Evolutionary conservation across 257 asterid species (phyloP), one percentile per base, ranked within the genome.

Genomic region (Ilex aquifolium): DNA sequence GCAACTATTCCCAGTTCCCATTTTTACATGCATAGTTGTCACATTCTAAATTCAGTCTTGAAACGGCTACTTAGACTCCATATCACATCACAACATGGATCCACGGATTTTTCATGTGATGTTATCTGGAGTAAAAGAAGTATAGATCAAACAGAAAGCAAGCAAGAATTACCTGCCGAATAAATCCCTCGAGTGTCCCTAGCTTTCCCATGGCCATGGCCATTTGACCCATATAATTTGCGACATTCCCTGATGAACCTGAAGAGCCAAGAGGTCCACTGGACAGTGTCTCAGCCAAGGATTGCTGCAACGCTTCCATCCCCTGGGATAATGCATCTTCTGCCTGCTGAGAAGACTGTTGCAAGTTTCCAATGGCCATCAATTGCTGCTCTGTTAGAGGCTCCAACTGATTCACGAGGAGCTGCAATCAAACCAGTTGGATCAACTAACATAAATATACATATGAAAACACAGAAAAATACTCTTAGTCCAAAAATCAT

Each of bases 341-440:
- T 31, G 66, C 66, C 46, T 62, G 66, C 31, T 62, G 66, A 2
- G 66, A 62, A 31, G 66, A 12, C 44, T 62, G 66, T 10, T 62
- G 66, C 57, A 62, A 62, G 51, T 62, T 62, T 57, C 27, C 27
- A 7, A 62, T 49, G 39, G 66, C 66, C 29, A 62, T 13, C 16
- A 62, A 30, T 57, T 62, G 66, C 32, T 62, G 66, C 57, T 62
- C 66, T 12, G 66, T 62, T 5, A 62, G 31, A 4, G 66, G 66
- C 66, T 62, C 66, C 66, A 62, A 32, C 44, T 62, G 66, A 31
- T 48, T 92, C 56, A 74, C 68, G 51, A 92, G 93, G 62, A 92
- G 87, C 98, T 89, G 95, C 74, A 77, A 70, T 70, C 65, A 74
- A 21, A 21, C 27, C 27, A 21, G 27, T 21, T 21, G 27, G 27